Evolutionary conservation across 257 asterid genomes (phyloP).

Genomic region (Nyctanthes arbortristis): DNA sequence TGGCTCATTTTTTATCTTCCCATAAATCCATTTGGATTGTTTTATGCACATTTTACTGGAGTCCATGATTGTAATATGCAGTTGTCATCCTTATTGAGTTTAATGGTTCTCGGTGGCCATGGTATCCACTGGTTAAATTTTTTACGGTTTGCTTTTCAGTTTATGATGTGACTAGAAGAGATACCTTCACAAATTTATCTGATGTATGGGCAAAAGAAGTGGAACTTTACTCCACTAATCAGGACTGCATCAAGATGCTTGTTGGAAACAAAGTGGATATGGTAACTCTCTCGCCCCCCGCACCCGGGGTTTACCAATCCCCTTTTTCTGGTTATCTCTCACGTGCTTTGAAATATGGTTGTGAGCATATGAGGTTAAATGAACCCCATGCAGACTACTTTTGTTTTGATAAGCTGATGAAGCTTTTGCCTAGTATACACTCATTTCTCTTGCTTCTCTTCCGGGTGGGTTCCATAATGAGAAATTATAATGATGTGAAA

Average conservation of each 20-base stretch:
- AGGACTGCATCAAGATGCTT: constrained; percentile 57
- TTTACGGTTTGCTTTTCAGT: constrained; percentile 26
- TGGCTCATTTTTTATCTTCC: too few species aligned
- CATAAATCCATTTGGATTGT: not conserved
- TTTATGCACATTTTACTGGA: not conserved
- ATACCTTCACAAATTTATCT: constrained; percentile 46
- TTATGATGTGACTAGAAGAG: constrained; percentile 62
- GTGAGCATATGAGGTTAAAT: not conserved
- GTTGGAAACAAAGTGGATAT: constrained; percentile 62
- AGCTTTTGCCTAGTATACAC: too few species aligned
- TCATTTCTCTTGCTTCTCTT: too few species aligned
- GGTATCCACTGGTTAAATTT: not conserved
- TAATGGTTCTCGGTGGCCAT: not conserved
- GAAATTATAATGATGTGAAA: too few species aligned
- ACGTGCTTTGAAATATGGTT: not conserved
- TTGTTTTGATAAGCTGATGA: not conserved
- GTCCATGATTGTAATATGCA: not conserved
- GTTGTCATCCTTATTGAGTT: not conserved
- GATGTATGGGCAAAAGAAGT: constrained; percentile 61
- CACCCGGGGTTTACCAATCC: too few species aligned
- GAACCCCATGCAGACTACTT: not conserved
- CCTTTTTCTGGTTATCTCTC: not conserved
- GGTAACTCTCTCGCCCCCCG: constrained; percentile 24
- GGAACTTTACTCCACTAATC: constrained; percentile 50
- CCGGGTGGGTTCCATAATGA: too few species aligned